Evolutionary conservation across 345 rosid genomes (phyloP), one percentile per base, ranked within the genome.

Genomic region (Eucalyptus erythrocorys): DNA sequence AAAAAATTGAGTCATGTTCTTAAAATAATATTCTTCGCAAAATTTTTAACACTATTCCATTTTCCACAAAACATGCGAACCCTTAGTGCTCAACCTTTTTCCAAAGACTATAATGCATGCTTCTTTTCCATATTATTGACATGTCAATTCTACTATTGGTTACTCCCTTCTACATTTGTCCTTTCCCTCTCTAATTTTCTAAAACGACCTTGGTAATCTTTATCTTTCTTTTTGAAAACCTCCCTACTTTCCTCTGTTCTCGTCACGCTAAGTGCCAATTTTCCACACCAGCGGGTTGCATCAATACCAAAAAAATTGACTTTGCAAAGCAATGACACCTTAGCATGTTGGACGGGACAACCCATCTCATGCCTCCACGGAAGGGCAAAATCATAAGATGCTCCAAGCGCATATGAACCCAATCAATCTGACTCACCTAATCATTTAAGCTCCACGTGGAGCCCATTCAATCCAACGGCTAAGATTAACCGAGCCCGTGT

Each of bases 41-140:
- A 68, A 34, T 34, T 68, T 68, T 1, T 1, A 0, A 34, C 21
- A 68, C 0, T 34, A 5, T 68, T 32, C 0, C 3, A n/a, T 66
- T n/a, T 32, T 15, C 0, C 40, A n/a, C 3, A 0, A 66, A 30
- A 34, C 13, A 71, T 17, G 34, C 5, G 81, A 34, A 34, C 6
- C 43, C 0, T 71, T 17, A 9, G 6, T 19, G 11, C 12, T 17
- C 1, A 2, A 17, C 13, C 10, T 3, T 9, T 34, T 71, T 17
- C 7, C 43, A 34, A 71, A 71, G 24, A 71, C 22, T 4, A 34
- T 34, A 34, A 34, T 3, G 43, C 81, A 34, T 9, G 7, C 43
- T 34, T 5, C 2, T 19, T 34, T 71, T 71, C 13, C 81, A 71
- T 16, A 71, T 17, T 1, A 34, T 71, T 34, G 43, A 34, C 11